These are phyloP conservation scores for Russula ochroleuca DNA, from an alignment of 768 basidiomycete genomes.

Conservation along the genomic window DNA sequence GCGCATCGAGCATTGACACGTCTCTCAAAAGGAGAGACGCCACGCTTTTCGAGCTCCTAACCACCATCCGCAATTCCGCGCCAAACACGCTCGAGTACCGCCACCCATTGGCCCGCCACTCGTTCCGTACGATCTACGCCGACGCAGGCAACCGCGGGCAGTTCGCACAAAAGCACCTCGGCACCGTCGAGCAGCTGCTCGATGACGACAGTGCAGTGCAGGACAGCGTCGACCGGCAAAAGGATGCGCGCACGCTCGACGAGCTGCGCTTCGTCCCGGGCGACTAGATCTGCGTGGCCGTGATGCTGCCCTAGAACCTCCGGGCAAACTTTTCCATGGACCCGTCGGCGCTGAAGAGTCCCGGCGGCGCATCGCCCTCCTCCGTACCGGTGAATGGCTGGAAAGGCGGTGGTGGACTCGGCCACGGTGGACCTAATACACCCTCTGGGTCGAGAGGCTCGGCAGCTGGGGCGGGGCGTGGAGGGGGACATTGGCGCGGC, in stretches of 20 bases:
- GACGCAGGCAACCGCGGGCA: slow-evolving; percentile 68
- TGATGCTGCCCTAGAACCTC: slow-evolving; percentile 65
- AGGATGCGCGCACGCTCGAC: slow-evolving; percentile 68
- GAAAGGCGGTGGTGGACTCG: slow-evolving; percentile 34
- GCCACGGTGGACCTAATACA: slow-evolving; percentile 50
- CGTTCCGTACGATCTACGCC: slow-evolving; percentile 75
- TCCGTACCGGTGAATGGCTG: slow-evolving; percentile 35
- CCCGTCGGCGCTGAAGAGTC: slow-evolving; percentile 44
- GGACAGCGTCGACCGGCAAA: slow-evolving; percentile 22
- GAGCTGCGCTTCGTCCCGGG: slow-evolving; percentile 78
- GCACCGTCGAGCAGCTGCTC: slow-evolving; percentile 56
- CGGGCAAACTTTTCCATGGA: slow-evolving; percentile 41
- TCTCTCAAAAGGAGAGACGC: slow-evolving; percentile 64
- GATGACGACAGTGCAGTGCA: slow-evolving; percentile 9
- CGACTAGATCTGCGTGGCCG: slow-evolving; percentile 71
- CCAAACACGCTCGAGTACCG: slow-evolving; percentile 67
- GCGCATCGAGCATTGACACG: not conserved
- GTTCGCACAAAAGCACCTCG: slow-evolving; percentile 73
- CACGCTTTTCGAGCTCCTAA: slow-evolving; percentile 72
- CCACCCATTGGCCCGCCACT: slow-evolving; percentile 77
- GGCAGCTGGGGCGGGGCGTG: slow-evolving; percentile 44
- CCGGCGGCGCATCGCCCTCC: slow-evolving; percentile 38
- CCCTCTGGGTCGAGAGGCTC: slow-evolving; percentile 35
- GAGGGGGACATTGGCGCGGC: slow-evolving; percentile 71
- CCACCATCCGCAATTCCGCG: slow-evolving; percentile 67